Evolutionary conservation across 495 filamentous ascomycete species (phyloP), one percentile per base, ranked within the genome.

Genomic region (Hyaloscypha variabilis): DNA sequence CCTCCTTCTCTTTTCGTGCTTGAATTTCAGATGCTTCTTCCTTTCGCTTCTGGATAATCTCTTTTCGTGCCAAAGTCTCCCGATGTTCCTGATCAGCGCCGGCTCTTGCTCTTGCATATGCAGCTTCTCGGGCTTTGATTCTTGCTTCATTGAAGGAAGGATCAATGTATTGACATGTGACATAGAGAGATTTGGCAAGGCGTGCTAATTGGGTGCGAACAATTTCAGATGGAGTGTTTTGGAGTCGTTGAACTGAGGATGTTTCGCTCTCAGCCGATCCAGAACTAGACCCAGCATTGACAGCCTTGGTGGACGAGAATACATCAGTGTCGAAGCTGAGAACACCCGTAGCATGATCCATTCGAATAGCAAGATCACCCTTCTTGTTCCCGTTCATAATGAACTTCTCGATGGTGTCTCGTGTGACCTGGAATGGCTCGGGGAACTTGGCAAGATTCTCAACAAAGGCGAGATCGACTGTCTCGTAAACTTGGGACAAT

Each of bases 341-440:
- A 55, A 97, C 88, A 59, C 96, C 93, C 28, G 93, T 91, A 65
- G 92, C 91, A 76, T 99, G 95, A 72, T 98, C 91, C 72, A 99
- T 91, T 63, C 95, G 94, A 73, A 99, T 97, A 51, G 95, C 90
- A 56, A 99, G 85, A 71, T 99, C 96, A 31, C 95, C 95, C 84
- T 99, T 99, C 87, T 99, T 99, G 85, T 95, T 97, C 65, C 95
- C 95, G 78, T 99, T 99, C 95, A 99, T 99, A 84, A 99, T 97
- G 85, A 99, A 99, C 81, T 99, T 99, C 81, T 99, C 95, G 64
- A 99, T 97, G 67, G 91, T 96, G 69, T 87, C 88, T 46, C 91
- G 89, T 67, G 85, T 90, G 69, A 98, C 93, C 80, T 97, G 90
- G 87, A 96, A 98, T 26, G 95, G 94, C 71, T 96, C 93, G 30